Evolutionary conservation across 2,329 filamentous ascomycete genomes (phyloP).

Genomic region (Fusarium sterilihyphosum): DNA sequence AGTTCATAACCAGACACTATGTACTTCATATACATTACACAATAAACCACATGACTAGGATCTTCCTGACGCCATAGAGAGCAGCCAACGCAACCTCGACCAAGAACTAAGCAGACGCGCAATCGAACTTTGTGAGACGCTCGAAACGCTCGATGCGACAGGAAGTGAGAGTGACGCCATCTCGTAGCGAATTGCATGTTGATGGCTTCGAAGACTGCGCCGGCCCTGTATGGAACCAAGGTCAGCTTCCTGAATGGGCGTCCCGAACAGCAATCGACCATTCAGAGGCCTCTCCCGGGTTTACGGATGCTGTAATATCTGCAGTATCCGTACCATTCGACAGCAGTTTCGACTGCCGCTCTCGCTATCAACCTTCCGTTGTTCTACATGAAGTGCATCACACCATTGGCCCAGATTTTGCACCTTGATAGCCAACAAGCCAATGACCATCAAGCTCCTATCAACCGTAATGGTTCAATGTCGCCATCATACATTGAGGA

Average conservation of each 20-base stretch:
- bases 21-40: constrained; percentile 1
- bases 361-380: constrained; percentile 7
- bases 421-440: constrained; percentile 31
- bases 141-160: constrained; percentile 30
- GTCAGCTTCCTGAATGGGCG: constrained; percentile 30
- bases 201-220: constrained; percentile 17
- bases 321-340: constrained; percentile 3
- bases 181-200: constrained; percentile 36
- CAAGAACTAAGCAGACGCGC: constrained; percentile 18
- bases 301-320: constrained; percentile 35
- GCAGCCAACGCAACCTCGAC: background rate
- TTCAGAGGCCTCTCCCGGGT: constrained; percentile 12
- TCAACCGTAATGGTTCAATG: constrained; percentile 17
- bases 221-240: constrained; percentile 15
- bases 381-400: constrained; percentile 22
- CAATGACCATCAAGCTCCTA: constrained; percentile 29
- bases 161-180: constrained; percentile 42
- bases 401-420: constrained; percentile 34
- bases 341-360: constrained; percentile 19
- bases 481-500: constrained; percentile 29
- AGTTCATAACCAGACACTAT: constrained; percentile 7
- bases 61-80: constrained; percentile 8
- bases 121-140: constrained; percentile 32
- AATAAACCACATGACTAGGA: constrained; percentile 18
- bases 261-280: constrained; percentile 31